Evolutionary conservation across 208 protist species (phyloP).

Genomic region (Acanthamoeba quina): DNA sequence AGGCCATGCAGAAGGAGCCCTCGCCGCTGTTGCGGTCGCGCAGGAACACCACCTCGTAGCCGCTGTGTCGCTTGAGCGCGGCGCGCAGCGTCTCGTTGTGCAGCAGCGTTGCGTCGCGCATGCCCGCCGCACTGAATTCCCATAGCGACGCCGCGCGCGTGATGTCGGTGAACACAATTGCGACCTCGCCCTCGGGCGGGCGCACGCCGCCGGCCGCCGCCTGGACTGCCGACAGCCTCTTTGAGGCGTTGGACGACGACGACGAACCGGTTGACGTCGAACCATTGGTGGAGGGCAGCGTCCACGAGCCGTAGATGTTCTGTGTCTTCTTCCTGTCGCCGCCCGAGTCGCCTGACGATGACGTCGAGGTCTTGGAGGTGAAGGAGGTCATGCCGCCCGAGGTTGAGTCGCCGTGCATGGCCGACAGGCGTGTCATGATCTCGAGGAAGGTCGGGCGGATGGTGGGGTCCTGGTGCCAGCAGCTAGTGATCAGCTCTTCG

Average conservation of each 20-base stretch:
- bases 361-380: slow-evolving; percentile 31
- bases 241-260: neutral
- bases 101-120: slow-evolving; percentile 13
- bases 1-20: slow-evolving; percentile 73
- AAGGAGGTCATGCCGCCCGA: neutral
- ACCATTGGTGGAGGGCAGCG: neutral
- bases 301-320: slow-evolving; percentile 22
- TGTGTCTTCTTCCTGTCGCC: neutral
- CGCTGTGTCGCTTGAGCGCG: neutral
- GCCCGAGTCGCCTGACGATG: neutral
- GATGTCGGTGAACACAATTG: slow-evolving; percentile 60
- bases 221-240: neutral
- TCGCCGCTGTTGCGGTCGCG: slow-evolving; percentile 53
- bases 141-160: neutral
- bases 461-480: slow-evolving; percentile 6
- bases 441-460: slow-evolving; percentile 57
- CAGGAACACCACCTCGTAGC: slow-evolving; percentile 70
- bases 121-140: slow-evolving; percentile 1
- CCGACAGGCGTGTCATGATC: slow-evolving; percentile 39
- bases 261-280: neutral
- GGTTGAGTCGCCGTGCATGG: slow-evolving; percentile 17
- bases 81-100: slow-evolving; percentile 40
- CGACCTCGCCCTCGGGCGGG: slow-evolving; percentile 4
- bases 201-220: neutral
- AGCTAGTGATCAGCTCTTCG: slow-evolving; percentile 3